phyloP scores from a whole-genome alignment of 2,329 filamentous ascomycete genomes.

The Botrytis elliptica region DNA sequence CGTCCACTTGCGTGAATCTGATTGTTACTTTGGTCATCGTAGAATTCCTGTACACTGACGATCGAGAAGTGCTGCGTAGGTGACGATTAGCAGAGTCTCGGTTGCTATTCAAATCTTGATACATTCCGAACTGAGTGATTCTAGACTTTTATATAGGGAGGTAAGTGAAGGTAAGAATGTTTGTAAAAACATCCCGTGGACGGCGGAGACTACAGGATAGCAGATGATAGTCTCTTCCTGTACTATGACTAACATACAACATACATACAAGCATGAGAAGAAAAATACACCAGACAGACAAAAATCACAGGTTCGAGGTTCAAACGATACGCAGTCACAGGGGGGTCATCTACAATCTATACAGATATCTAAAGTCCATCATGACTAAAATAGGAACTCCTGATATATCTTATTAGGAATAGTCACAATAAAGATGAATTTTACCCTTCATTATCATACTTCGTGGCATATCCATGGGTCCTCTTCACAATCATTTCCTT shows the following conservation, averaged over 20 bases:
- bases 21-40: not conserved
- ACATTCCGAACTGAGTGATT: not conserved
- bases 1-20: not conserved
- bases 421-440: not conserved
- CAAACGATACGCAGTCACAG: not conserved
- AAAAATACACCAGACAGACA: not conserved
- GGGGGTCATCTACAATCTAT: not conserved
- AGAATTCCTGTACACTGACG: not conserved
- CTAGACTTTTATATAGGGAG: not conserved
- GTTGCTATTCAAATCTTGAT: not conserved
- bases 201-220: not conserved
- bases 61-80: not conserved
- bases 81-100: not conserved
- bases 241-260: not conserved
- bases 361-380: not conserved
- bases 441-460: not conserved
- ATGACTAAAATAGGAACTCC: not conserved
- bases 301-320: not conserved
- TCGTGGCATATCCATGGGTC: not conserved
- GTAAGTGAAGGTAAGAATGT: not conserved
- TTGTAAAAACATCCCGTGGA: not conserved
- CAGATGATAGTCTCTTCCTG: not conserved
- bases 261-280: not conserved
- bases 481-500: not conserved
- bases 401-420: not conserved